Percentiles rank a stretch among this genome's conserved stretches.
phyloP scores from a whole-genome alignment of 2,329 filamentous ascomycete genomes.

The Cordyceps pruinosa region DNA sequence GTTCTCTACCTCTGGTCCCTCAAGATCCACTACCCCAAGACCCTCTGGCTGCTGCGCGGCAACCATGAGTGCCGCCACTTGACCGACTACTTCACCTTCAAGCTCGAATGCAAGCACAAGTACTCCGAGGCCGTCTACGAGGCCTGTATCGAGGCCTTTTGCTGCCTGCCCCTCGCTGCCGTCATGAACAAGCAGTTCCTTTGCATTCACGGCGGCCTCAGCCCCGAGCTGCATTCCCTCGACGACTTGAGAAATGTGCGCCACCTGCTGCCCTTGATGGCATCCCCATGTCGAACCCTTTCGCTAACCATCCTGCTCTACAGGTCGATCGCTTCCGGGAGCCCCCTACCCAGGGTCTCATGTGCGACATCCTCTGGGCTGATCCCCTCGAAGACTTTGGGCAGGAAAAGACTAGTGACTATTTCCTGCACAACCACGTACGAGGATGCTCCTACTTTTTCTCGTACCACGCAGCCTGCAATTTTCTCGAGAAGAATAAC shows the following conservation, averaged over 20 bases:
- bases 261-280: not conserved
- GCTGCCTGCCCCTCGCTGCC: constrained; percentile 82
- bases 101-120: constrained; percentile 99
- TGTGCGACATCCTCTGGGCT: constrained; percentile 99
- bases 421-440: constrained; percentile 96
- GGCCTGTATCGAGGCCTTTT: constrained; percentile 98
- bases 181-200: constrained; percentile 99
- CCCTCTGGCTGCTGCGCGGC: constrained; percentile 90
- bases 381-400: constrained; percentile 97
- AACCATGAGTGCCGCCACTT: constrained; percentile 98
- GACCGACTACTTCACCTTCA: constrained; percentile 99
- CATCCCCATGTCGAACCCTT: not conserved
- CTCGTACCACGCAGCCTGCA: constrained; percentile 93
- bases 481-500: constrained; percentile 98
- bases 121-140: constrained; percentile 96
- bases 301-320: constrained; percentile 14
- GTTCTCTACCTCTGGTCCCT: constrained; percentile 95
- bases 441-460: constrained; percentile 99
- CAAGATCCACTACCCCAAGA: constrained; percentile 99
- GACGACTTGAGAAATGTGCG: constrained; percentile 85
- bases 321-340: constrained; percentile 94
- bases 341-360: constrained; percentile 91
- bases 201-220: constrained; percentile 94
- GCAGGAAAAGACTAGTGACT: constrained; percentile 96
- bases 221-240: constrained; percentile 89